Evolutionary conservation across 176 grass and related monocot genomes (phyloP), one percentile per base, ranked within the genome.

Genomic region (Paspalum vaginatum): DNA sequence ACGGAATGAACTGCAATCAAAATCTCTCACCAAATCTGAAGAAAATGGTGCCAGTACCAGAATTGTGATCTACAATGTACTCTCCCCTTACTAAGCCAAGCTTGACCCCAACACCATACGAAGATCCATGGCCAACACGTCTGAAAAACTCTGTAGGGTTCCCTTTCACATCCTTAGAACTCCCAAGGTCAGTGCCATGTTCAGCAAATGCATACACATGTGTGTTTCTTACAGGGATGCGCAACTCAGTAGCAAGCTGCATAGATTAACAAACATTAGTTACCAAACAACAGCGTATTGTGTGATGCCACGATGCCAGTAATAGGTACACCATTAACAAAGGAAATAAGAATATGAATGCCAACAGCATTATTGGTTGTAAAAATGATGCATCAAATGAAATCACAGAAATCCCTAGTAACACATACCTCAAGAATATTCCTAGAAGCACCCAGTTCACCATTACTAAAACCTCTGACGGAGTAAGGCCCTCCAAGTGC

Each of bases 11-110:
- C 20, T 70, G 42, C 68, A 39, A 11, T 92, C 78, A 99, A 75
- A 99, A 95, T 70, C 92, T 95, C 84, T 99, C 96, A 10, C 96
- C 96, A 59, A 99, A 95, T 47, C 90, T 88, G 75, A 99, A 93
- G 85, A 95, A 99, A 48, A 99, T 53, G 47, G 96, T 89, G 20
- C 96, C 96, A 1, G 85, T 86, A 64, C 92, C 90, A 52, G 96
- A 85, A 86, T 99, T 99, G 79, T 91, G 90, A 83, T 99, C 96
- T 54, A 95, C 90, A 13, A 89, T 88, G 85, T 99, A 99, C 81
- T 95, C 96, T 59, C 86, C 96, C 43, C 96, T 92, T 72, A 99
- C 86, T 81, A 95, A 91, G 21, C 96, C 96, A 85, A 99, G 88
- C 85, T 99, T 99, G 13, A 91, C 78, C 14, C 96, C 92, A 79